Conservation (phyloP, 148 eudicot species). For the Polygonum aviculare region DNA sequence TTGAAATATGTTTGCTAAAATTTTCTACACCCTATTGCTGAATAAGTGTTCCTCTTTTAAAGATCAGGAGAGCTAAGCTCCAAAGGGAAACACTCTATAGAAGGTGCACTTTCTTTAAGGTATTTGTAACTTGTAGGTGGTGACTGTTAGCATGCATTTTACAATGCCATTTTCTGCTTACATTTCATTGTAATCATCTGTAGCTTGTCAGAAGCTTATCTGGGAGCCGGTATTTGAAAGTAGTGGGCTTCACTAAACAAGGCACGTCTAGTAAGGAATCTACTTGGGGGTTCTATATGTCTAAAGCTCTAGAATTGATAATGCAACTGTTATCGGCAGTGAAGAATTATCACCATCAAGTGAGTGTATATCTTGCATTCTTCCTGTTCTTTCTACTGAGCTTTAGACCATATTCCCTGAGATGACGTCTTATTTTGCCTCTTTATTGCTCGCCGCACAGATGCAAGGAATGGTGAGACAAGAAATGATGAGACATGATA, state of each 20-base stretch:
- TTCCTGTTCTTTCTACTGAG: conserved; percentile 7
- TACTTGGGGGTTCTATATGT: conserved; percentile 23
- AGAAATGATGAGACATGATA: conserved; percentile 47
- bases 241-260: conserved; percentile 19
- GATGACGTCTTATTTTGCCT: neutral
- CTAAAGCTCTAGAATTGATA: conserved; percentile 30
- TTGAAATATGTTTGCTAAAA: neutral
- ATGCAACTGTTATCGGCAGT: conserved; percentile 29
- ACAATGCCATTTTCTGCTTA: conserved; percentile 10
- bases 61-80: conserved; percentile 45
- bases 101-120: conserved; percentile 61
- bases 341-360: conserved; percentile 74
- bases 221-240: conserved; percentile 14
- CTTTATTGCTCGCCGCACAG: conserved; percentile 25
- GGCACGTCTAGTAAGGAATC: conserved; percentile 17
- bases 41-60: conserved; percentile 16
- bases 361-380: conserved; percentile 14
- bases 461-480: conserved; percentile 52
- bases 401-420: neutral
- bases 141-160: neutral
- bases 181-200: neutral
- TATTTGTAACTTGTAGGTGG: conserved; percentile 8
- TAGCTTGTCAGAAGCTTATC: conserved; percentile 38
- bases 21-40: neutral
- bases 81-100: conserved; percentile 30